These are phyloP conservation scores for Phialophora expanda DNA, from an alignment of 2,329 filamentous ascomycete genomes.

Conservation along the genomic window DNA sequence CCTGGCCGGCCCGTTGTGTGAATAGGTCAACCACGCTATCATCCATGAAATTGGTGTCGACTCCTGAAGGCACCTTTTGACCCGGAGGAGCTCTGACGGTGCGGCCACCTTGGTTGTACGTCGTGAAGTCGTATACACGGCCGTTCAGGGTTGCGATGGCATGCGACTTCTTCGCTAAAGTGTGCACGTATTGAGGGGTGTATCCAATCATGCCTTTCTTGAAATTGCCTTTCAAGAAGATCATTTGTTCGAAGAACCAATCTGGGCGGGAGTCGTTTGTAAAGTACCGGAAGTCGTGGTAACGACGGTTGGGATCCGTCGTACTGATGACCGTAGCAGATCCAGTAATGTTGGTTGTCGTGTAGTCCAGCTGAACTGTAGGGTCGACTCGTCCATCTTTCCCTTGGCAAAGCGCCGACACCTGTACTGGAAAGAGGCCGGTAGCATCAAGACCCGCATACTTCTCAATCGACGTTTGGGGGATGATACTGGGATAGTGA, in stretches of 20 bases:
- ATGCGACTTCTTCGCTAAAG: slow-evolving; percentile 66
- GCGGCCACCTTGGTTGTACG: slow-evolving; percentile 78
- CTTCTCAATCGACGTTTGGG: slow-evolving; percentile 67
- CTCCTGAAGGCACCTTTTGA: slow-evolving; percentile 52
- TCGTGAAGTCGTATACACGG: slow-evolving; percentile 86
- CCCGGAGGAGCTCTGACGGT: slow-evolving; percentile 64
- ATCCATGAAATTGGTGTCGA: slow-evolving; percentile 81
- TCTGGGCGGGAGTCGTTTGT: slow-evolving; percentile 82
- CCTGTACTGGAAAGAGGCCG: slow-evolving; percentile 87
- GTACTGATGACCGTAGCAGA: slow-evolving; percentile 67
- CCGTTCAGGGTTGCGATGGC: slow-evolving; percentile 78
- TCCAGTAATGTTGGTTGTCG: slow-evolving; percentile 74
- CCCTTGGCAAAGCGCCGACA: slow-evolving; percentile 87
- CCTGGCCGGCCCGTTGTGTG: slow-evolving; percentile 72
- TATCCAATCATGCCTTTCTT: slow-evolving; percentile 89
- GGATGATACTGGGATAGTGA: slow-evolving; percentile 76
- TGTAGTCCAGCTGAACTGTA: slow-evolving; percentile 83
- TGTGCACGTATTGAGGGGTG: slow-evolving; percentile 75
- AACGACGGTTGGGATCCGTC: slow-evolving; percentile 74
- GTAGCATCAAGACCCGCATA: slow-evolving; percentile 92
- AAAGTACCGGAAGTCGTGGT: slow-evolving; percentile 90
- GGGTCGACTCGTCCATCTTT: slow-evolving; percentile 69
- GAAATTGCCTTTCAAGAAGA: slow-evolving; percentile 75
- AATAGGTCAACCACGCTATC: slow-evolving; percentile 75
- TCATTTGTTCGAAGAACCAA: slow-evolving; percentile 92